Base-by-base conservation (phyloP, 208 protist species). In the Zelonia costaricensis region DNA sequence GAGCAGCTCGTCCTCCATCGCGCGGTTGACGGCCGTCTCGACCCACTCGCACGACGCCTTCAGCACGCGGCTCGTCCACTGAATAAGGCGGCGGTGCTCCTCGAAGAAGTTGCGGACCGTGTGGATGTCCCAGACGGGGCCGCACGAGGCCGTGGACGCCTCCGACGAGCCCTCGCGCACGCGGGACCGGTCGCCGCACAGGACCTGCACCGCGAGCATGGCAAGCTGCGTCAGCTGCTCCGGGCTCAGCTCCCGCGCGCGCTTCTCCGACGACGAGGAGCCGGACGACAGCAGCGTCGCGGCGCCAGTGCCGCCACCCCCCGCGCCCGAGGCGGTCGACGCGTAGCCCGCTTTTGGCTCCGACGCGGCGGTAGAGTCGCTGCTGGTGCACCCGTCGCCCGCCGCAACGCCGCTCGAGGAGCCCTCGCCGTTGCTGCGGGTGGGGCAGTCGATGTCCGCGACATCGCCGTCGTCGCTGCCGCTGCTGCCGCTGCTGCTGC, bases 51-150 rank as follows among this genome's bases (percentile, higher is more conserved):
- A 79, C 40, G 72, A 62, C 6, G 60, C 56, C 18, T 69, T 30
- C 53, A 79, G 36, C 38, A 53, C 55, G 1, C 25, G 42, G 12
- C 57, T 51, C 6, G 69, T 46, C 25, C 56, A 58, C 3, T 12
- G 31, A n/a, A 83, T 62, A 27, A 74, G 45, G 4, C 49, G 30
- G 1, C 56, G 57, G 31, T 76, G 54, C 15, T 64, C 39, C 2
- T 39, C 43, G 56, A 76, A 69, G 47, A 79, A 76, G 46, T 9
- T 10, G 16, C 52, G 56, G 7, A 73, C 55, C 13, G 60, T 76
- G 58, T 47, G 33, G 12, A 23, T 31, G 30, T 83, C 72, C 77
- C 71, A 83, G 5, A 83, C 46, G 15, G 68, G 72, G 0, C 77
- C 77, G 4, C 64, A 71, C 15, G 56, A 42, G 5, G 77, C 66